phyloP scores from a whole-genome alignment of 768 basidiomycete genomes.

The Xerocomellus intermedius region DNA sequence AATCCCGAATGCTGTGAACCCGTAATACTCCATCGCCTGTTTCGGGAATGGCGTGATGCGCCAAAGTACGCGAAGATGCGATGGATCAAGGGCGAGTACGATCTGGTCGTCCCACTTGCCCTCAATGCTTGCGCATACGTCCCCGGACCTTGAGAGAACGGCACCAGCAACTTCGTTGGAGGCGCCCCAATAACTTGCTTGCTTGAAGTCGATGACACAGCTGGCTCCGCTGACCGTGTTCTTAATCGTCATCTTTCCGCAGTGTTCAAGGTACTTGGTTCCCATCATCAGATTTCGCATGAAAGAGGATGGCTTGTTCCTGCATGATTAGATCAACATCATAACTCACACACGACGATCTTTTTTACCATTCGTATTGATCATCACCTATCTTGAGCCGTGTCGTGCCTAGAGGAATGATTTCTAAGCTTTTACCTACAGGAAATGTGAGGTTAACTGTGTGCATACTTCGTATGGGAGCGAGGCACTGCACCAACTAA shows the following conservation, averaged over 20 bases:
- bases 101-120: slow-evolving; percentile 90
- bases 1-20: slow-evolving; percentile 78
- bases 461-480: slow-evolving; percentile 10
- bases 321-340: slow-evolving; percentile 26
- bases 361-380: slow-evolving; percentile 64
- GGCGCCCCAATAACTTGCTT: slow-evolving; percentile 80
- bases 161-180: slow-evolving; percentile 68
- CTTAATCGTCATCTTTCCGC: slow-evolving; percentile 73
- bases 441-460: slow-evolving; percentile 18
- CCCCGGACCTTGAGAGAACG: slow-evolving; percentile 52
- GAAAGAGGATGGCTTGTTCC: slow-evolving; percentile 87
- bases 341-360: neutral
- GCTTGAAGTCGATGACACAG: slow-evolving; percentile 83
- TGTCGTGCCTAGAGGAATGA: slow-evolving; percentile 75
- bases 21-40: slow-evolving; percentile 70
- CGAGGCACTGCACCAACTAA: slow-evolving; percentile 35
- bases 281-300: slow-evolving; percentile 89
- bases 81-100: slow-evolving; percentile 63
- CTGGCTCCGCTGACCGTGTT: slow-evolving; percentile 54
- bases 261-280: slow-evolving; percentile 86
- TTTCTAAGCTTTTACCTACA: slow-evolving; percentile 84
- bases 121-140: slow-evolving; percentile 63
- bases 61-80: slow-evolving; percentile 77
- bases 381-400: slow-evolving; percentile 66
- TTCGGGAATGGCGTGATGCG: slow-evolving; percentile 71